These are phyloP conservation scores for Fusarium sp. DNA, from an alignment of 2,329 filamentous ascomycete genomes.

Conservation along the genomic window DNA sequence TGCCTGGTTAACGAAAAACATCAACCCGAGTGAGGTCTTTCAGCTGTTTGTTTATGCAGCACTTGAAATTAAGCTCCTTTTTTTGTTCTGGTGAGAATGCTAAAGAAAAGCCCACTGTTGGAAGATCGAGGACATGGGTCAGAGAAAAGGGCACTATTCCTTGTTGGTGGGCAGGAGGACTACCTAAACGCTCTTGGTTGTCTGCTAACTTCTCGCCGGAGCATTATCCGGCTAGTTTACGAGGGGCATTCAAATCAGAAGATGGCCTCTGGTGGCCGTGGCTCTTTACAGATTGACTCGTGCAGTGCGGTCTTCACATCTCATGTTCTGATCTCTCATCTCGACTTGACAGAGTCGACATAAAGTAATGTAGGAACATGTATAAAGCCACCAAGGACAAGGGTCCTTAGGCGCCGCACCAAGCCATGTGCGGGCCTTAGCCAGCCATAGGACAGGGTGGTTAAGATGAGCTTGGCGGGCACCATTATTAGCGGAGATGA, in stretches of 20 bases:
- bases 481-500: constrained; percentile 47
- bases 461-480: constrained; percentile 46
- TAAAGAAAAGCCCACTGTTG: constrained; percentile 13
- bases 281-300: neutral
- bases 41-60: constrained; percentile 8
- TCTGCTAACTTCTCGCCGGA: neutral
- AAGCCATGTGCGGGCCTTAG: constrained; percentile 31
- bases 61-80: constrained; percentile 16
- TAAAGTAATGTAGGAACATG: constrained; percentile 24
- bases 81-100: constrained; percentile 1
- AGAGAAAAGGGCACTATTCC: constrained; percentile 17
- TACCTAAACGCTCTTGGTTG: neutral
- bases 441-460: constrained; percentile 37
- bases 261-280: neutral
- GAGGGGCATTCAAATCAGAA: neutral
- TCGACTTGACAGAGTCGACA: constrained; percentile 5
- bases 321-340: constrained; percentile 9
- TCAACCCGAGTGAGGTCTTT: neutral
- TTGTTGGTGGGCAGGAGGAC: constrained; percentile 15
- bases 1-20: neutral
- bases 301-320: neutral
- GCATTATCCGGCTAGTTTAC: neutral
- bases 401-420: constrained; percentile 41
- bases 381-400: constrained; percentile 12
- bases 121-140: constrained; percentile 26